A percentile compares a stretch with the other conserved stretches of the same genome.
Conservation (phyloP, 164 flowering plant species). For the Saururus chinensis region DNA sequence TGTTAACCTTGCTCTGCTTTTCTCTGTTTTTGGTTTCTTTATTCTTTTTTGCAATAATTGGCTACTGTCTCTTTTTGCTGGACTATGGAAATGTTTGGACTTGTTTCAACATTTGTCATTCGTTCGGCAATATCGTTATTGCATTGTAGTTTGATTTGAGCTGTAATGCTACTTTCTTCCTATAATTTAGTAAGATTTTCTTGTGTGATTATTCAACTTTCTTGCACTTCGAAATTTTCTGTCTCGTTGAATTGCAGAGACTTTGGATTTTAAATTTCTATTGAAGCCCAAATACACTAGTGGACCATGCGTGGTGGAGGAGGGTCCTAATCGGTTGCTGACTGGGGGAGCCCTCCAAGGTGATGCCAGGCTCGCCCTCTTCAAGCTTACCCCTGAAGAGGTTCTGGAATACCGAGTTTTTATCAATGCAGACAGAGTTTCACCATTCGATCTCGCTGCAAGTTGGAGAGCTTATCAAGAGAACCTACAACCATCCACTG, state of each 20-base stretch:
- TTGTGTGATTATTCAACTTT: background rate
- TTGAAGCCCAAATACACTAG: constrained; percentile 66
- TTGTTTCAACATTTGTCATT: too few relatives aligned
- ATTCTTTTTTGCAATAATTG: too few relatives aligned
- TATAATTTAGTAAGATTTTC: background rate
- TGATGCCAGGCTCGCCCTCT: constrained; percentile 59
- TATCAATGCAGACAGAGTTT: constrained; percentile 75
- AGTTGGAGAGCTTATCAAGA: constrained; percentile 97
- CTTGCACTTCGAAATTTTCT: background rate
- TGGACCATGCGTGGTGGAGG: constrained; percentile 67
- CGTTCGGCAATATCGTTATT: too few relatives aligned
- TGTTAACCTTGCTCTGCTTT: too few relatives aligned
- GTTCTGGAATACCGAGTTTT: constrained; percentile 66
- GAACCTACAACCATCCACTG: constrained; percentile 83
- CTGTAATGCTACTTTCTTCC: too few relatives aligned
- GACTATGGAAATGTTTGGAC: too few relatives aligned
- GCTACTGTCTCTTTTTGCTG: too few relatives aligned
- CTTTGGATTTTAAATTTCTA: constrained; percentile 88
- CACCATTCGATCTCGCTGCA: constrained; percentile 96
- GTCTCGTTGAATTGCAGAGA: constrained; percentile 31
- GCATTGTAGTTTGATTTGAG: too few relatives aligned
- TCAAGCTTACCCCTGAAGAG: constrained; percentile 43
- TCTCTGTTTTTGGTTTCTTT: too few relatives aligned
- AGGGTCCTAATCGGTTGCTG: constrained; percentile 64
- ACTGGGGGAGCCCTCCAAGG: constrained; percentile 71